Evolutionary conservation across 2,329 filamentous ascomycete species (phyloP).

Genomic region (Ampelomyces quisqualis): DNA sequence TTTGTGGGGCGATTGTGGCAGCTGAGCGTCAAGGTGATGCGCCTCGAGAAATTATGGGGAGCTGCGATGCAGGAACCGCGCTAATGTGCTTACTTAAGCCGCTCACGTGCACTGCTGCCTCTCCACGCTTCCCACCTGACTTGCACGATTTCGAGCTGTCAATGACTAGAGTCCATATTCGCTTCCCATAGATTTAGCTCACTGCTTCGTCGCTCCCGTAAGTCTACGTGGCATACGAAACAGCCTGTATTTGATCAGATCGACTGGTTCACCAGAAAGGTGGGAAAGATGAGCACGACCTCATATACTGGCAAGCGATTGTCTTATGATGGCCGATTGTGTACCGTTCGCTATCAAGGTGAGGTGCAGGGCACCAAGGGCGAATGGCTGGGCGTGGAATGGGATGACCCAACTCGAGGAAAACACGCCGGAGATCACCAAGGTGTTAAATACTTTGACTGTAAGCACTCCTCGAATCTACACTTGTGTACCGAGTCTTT

Average conservation of each 20-base stretch:
- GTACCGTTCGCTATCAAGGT: slow-evolving; percentile 84
- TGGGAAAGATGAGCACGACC: slow-evolving; percentile 27
- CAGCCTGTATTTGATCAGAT: not conserved
- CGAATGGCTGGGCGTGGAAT: slow-evolving; percentile 91
- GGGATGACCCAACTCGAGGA: slow-evolving; percentile 83
- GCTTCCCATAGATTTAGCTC: no score
- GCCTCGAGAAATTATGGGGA: slow-evolving; percentile 22
- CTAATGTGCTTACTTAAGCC: slow-evolving; percentile 17
- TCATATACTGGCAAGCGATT: slow-evolving; percentile 69
- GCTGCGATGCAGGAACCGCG: slow-evolving; percentile 16
- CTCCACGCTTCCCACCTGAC: not conserved
- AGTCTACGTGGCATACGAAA: no score
- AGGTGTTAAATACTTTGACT: slow-evolving; percentile 77
- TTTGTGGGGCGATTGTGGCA: not conserved
- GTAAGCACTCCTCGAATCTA: no score
- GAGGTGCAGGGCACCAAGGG: slow-evolving; percentile 73
- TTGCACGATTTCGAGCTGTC: no score
- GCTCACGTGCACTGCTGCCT: slow-evolving; percentile 9
- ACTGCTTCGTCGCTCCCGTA: no score
- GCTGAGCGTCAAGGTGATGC: slow-evolving; percentile 13
- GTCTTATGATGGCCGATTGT: slow-evolving; percentile 74
- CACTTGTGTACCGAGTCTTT: not conserved
- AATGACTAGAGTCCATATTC: no score
- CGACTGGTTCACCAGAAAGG: slow-evolving; percentile 4
- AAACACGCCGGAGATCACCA: slow-evolving; percentile 88